Conservation (phyloP, 2,329 filamentous ascomycete species). For the Talaromyces verruculosus region DNA sequence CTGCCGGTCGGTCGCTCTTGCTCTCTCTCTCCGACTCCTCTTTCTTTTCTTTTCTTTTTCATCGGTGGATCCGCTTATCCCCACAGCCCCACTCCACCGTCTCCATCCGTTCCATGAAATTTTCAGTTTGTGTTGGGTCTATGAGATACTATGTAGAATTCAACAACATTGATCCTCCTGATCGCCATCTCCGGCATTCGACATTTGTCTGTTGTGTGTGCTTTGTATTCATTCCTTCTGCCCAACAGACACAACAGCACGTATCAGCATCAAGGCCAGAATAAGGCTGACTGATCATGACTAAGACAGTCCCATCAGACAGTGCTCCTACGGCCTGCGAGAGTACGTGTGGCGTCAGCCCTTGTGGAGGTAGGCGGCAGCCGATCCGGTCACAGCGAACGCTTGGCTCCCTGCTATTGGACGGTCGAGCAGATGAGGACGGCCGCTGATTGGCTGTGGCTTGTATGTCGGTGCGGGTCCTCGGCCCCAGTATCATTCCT, state of each 20-base stretch:
- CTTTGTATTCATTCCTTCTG: background rate
- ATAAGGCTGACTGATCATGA: constrained; percentile 10
- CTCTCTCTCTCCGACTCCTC: background rate
- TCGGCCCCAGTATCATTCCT: constrained; percentile 7
- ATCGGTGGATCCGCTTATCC: background rate
- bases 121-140: background rate
- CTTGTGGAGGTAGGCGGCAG: constrained; percentile 13
- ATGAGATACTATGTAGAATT: background rate
- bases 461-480: background rate
- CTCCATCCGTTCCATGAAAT: constrained; percentile 6
- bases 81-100: constrained; percentile 9
- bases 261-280: background rate
- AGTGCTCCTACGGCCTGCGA: too few relatives aligned
- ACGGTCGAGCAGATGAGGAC: background rate
- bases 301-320: background rate
- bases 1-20: background rate
- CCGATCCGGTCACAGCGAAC: constrained; percentile 10
- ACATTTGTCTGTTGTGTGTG: background rate
- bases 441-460: background rate
- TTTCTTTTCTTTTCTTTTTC: background rate
- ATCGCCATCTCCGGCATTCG: background rate
- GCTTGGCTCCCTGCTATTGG: constrained; percentile 11
- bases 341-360: constrained; percentile 11
- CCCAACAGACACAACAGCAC: background rate
- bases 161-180: background rate